phyloP scores from a whole-genome alignment of 345 rosid species.

The Gossypium mustelinum region DNA sequence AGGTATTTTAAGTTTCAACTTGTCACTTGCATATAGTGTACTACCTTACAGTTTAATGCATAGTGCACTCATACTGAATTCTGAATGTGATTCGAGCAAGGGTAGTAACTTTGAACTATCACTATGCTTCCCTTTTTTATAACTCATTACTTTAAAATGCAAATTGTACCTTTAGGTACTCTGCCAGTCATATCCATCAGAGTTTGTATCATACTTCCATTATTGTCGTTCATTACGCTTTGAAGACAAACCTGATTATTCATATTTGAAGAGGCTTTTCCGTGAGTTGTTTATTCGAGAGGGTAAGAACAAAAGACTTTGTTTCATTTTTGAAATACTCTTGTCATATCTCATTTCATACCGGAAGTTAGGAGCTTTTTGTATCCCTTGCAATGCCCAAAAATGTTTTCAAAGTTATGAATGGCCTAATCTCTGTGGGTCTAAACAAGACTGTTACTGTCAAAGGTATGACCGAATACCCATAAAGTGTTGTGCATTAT shows the following conservation, averaged over 20 bases:
- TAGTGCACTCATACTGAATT: not conserved
- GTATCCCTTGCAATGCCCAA: not conserved
- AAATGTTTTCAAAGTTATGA: conserved; percentile 1
- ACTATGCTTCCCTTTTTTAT: not conserved
- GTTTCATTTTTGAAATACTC: not conserved
- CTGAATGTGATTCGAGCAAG: not conserved
- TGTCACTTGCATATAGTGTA: not conserved
- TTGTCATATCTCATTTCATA: not conserved
- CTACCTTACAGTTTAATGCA: not conserved
- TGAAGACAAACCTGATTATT: conserved; percentile 37
- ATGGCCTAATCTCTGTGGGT: not conserved
- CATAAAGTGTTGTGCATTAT: not conserved
- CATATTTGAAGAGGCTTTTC: conserved; percentile 49
- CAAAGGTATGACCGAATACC: too few species aligned
- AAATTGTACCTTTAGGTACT: conserved; percentile 13
- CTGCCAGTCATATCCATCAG: conserved; percentile 40
- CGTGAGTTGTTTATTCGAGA: conserved; percentile 74
- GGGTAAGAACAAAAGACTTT: conserved; percentile 31
- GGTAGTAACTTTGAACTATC: not conserved
- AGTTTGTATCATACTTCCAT: conserved; percentile 55
- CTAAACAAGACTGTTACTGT: not conserved
- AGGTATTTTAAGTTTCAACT: conserved; percentile 20
- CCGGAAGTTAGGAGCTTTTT: not conserved
- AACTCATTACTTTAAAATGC: not conserved
- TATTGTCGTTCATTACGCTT: conserved; percentile 65